A percentile compares a stretch with the other conserved stretches of the same genome.
These are phyloP conservation scores for Saccharum officinarum DNA, from an alignment of 176 grass and related monocot species.

Conservation along the genomic window DNA sequence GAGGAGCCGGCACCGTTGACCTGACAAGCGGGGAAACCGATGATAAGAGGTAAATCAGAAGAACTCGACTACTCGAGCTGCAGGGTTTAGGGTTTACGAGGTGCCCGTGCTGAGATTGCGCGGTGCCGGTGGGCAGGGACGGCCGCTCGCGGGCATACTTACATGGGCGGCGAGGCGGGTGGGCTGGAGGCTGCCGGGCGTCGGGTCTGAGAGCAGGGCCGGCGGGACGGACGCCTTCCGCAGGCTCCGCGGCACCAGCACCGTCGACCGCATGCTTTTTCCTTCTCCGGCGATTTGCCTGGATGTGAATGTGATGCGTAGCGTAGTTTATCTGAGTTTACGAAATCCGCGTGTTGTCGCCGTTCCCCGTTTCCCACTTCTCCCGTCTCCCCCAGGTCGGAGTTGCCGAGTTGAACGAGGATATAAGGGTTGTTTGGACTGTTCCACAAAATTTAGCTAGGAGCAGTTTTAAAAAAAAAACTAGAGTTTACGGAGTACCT, in stretches of 20 bases:
- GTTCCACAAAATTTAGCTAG: too few relatives aligned
- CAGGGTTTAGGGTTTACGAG: conserved; percentile 43
- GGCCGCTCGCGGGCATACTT: not conserved
- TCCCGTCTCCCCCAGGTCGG: not conserved
- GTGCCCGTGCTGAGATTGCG: not conserved
- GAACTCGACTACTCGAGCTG: not conserved
- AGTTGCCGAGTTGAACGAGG: too few relatives aligned
- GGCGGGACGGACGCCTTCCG: conserved; percentile 70
- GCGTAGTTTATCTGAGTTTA: too few relatives aligned
- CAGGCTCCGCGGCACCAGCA: conserved; percentile 71
- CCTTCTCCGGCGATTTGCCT: not conserved
- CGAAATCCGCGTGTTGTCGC: not conserved
- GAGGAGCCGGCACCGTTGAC: conserved; percentile 50
- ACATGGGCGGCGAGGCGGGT: conserved; percentile 83
- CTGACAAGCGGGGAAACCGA: conserved; percentile 22
- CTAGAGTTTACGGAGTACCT: too few relatives aligned
- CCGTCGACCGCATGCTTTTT: not conserved
- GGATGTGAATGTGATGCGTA: too few relatives aligned
- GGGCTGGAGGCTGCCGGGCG: conserved; percentile 69
- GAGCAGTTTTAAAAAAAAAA: too few relatives aligned
- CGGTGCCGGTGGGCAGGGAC: not conserved
- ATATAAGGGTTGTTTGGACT: too few relatives aligned
- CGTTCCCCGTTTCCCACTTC: not conserved
- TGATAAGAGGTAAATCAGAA: not conserved
- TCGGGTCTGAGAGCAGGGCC: conserved; percentile 65